phyloP scores from a whole-genome alignment of 805 yeast species.

The Cyberlindnera americana region DNA sequence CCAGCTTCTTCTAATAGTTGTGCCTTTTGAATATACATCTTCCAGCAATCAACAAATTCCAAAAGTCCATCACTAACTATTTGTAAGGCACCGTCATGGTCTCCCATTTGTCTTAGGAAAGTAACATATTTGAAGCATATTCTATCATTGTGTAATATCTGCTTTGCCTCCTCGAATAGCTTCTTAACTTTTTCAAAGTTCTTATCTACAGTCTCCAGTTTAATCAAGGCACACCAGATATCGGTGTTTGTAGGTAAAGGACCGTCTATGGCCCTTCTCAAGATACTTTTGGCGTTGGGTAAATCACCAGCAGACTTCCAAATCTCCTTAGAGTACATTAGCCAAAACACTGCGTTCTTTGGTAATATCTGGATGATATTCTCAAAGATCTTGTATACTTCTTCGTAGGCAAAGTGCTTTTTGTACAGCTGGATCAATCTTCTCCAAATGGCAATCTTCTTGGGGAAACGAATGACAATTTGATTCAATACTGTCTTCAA shows the following conservation, averaged over 20 bases:
- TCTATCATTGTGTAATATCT: slow-evolving; percentile 37
- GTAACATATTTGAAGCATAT: slow-evolving; percentile 62
- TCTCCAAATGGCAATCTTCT: slow-evolving; percentile 45
- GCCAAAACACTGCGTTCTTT: slow-evolving; percentile 44
- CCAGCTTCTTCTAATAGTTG: slow-evolving; percentile 42
- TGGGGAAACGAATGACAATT: slow-evolving; percentile 46
- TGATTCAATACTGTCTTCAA: slow-evolving; percentile 42
- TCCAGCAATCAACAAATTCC: slow-evolving; percentile 45
- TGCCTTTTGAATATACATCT: slow-evolving; percentile 60
- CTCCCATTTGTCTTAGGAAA: slow-evolving; percentile 40
- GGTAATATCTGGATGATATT: slow-evolving; percentile 51
- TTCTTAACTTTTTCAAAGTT: slow-evolving; percentile 34
- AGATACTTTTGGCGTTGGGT: slow-evolving; percentile 48
- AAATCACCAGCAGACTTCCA: slow-evolving; percentile 48
- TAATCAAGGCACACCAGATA: slow-evolving; percentile 70
- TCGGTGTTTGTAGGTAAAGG: slow-evolving; percentile 45
- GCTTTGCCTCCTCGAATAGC: slow-evolving; percentile 38
- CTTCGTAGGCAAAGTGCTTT: slow-evolving; percentile 24
- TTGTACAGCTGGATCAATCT: slow-evolving; percentile 38
- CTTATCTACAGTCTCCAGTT: slow-evolving; percentile 49
- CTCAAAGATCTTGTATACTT: slow-evolving; percentile 46
- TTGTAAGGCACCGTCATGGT: slow-evolving; percentile 35
- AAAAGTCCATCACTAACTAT: slow-evolving; percentile 45
- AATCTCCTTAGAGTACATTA: slow-evolving; percentile 71
- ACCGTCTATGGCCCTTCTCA: slow-evolving; percentile 43